A percentile compares a stretch with the other conserved stretches of the same genome.
phyloP scores from a whole-genome alignment of 1,284 basidiomycete genomes.

The Sanguinoderma infundibulare region DNA sequence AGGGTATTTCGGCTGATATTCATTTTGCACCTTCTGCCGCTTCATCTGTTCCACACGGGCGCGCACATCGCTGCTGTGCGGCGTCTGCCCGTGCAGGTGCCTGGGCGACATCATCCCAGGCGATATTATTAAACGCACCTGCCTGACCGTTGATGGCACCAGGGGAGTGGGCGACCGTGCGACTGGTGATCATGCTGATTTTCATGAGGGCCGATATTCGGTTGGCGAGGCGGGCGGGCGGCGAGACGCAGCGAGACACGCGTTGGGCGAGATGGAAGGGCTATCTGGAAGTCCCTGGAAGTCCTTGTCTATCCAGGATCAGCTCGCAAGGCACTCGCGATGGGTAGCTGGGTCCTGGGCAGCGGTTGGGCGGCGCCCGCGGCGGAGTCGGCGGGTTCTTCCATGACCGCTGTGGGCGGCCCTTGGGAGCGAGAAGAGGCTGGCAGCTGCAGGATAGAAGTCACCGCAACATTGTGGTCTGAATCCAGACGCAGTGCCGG shows the following conservation, averaged over 20 bases:
- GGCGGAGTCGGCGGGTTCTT: not conserved
- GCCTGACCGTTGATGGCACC: too few species aligned
- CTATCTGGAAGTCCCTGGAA: not conserved
- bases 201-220: not conserved
- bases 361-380: not conserved
- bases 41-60: not conserved
- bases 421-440: too few species aligned
- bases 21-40: not conserved
- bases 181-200: too few species aligned
- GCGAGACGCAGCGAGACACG: not conserved
- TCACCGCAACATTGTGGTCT: too few species aligned
- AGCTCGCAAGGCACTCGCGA: too few species aligned
- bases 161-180: too few species aligned
- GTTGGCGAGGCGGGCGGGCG: not conserved
- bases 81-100: not conserved
- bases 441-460: not conserved
- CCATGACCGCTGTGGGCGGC: not conserved
- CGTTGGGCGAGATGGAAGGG: not conserved
- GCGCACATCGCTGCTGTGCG: constrained; percentile 6
- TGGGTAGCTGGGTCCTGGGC: not conserved
- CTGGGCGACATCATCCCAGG: not conserved
- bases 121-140: too few species aligned
- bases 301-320: not conserved
- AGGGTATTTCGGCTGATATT: not conserved
- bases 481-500: not conserved